Conservation (phyloP, 2,329 filamentous ascomycete species). For the Fusarium sp. region DNA sequence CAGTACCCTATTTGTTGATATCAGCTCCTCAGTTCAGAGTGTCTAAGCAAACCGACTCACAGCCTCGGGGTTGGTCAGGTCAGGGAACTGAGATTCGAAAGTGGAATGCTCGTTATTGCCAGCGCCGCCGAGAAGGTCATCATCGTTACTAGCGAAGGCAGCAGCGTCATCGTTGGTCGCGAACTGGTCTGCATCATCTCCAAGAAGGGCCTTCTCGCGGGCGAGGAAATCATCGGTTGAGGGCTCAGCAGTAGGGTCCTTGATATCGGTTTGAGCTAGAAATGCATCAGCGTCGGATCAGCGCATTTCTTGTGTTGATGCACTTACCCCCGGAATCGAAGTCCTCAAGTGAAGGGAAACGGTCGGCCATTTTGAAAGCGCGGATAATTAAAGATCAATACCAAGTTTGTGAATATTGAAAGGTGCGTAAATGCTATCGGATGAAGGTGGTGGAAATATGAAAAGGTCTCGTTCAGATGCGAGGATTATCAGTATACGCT, state of each 20-base stretch:
- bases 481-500: conserved; percentile 32
- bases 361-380: conserved; percentile 71
- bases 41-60: conserved; percentile 42
- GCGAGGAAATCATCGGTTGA: conserved; percentile 87
- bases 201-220: conserved; percentile 88
- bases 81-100: conserved; percentile 93
- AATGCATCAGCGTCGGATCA: conserved; percentile 30
- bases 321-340: conserved; percentile 72
- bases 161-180: conserved; percentile 77
- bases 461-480: conserved; percentile 6
- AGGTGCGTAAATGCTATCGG: neutral
- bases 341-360: conserved; percentile 82
- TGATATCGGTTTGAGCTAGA: conserved; percentile 74
- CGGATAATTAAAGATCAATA: neutral
- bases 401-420: neutral
- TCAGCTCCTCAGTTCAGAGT: conserved; percentile 7
- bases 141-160: conserved; percentile 70
- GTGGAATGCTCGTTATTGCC: conserved; percentile 62
- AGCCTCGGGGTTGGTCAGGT: conserved; percentile 63
- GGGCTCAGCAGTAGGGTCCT: conserved; percentile 64
- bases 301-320: conserved; percentile 22
- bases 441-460: conserved; percentile 1
- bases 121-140: conserved; percentile 79
- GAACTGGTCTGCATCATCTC: conserved; percentile 94
- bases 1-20: conserved; percentile 42